Evolutionary conservation across 2,329 filamentous ascomycete genomes (phyloP).

Genomic region (Botrytis galanthina): DNA sequence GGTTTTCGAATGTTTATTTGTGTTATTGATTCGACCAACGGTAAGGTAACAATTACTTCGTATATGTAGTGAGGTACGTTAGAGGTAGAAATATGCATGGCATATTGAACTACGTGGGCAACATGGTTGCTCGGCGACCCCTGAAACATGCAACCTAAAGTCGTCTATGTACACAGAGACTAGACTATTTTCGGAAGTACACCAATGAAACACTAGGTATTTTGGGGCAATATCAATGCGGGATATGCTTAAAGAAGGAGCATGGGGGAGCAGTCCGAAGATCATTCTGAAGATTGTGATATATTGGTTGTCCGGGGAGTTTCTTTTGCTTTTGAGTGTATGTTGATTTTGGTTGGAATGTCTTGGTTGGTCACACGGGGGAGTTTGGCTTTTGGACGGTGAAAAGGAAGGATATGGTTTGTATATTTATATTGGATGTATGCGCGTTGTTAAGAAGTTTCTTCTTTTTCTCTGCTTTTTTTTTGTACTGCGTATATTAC

Average conservation of each 20-base stretch:
- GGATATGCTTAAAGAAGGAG: background rate
- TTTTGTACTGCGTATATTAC: background rate
- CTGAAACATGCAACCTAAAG: background rate
- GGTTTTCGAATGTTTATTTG: background rate
- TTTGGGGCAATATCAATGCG: background rate
- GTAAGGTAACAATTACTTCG: background rate
- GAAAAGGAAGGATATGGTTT: background rate
- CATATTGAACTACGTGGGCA: background rate
- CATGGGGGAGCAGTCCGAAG: background rate
- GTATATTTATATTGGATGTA: background rate
- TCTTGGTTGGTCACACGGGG: background rate
- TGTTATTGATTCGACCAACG: background rate
- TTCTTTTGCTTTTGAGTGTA: background rate
- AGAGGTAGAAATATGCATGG: background rate
- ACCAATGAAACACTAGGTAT: background rate
- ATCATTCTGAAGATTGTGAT: background rate
- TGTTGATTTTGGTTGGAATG: conserved; percentile 8
- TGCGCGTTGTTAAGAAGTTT: background rate
- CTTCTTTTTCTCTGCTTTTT: conserved; percentile 5
- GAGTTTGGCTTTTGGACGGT: background rate
- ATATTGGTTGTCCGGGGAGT: conserved; percentile 6
- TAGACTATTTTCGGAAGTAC: background rate
- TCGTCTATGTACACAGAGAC: background rate
- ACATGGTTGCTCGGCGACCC: conserved; percentile 12
- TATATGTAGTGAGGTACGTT: background rate